Evolutionary conservation across 371 early-diverging fungal genomes (phyloP).

Genomic region (Mortierella sp.): DNA sequence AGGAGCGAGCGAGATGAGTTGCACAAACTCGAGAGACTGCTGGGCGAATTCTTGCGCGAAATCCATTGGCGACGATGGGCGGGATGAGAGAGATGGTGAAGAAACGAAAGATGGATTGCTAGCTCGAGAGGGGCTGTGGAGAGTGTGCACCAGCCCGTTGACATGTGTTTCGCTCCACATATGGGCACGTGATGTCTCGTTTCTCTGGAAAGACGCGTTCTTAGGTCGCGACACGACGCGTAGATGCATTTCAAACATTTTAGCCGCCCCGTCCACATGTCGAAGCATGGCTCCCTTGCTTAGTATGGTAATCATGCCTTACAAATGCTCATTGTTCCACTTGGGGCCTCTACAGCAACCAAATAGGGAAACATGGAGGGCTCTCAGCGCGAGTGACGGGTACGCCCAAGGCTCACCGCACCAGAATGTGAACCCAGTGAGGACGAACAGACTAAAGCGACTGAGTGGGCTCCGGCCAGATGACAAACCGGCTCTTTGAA

Average conservation of each 20-base stretch:
- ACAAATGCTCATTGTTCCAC: constrained; percentile 1
- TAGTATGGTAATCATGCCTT: constrained; percentile 8
- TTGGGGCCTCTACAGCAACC: too few relatives aligned
- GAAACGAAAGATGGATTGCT: constrained; percentile 4
- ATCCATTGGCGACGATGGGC: constrained; percentile 1
- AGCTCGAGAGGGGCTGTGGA: not conserved
- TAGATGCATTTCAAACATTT: constrained; percentile 3
- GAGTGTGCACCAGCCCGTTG: too few relatives aligned
- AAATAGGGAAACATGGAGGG: not conserved
- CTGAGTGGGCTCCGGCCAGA: too few relatives aligned
- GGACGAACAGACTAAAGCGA: not conserved
- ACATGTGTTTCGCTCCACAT: not conserved
- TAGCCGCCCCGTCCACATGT: constrained; percentile 3
- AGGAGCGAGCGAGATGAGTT: constrained; percentile 31
- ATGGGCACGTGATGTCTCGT: not conserved
- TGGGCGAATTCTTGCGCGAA: constrained; percentile 10
- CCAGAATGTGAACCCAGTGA: not conserved
- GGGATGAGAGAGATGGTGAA: not conserved
- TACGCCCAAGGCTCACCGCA: too few relatives aligned
- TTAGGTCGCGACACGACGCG: not conserved
- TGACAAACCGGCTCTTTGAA: too few relatives aligned
- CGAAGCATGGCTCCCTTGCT: not conserved
- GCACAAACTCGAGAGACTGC: constrained; percentile 30
- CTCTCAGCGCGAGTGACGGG: not conserved
- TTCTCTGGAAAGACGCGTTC: too few relatives aligned